Evolutionary conservation across 1,284 basidiomycete species (phyloP).

Genomic region (Crucibulum parvulum): DNA sequence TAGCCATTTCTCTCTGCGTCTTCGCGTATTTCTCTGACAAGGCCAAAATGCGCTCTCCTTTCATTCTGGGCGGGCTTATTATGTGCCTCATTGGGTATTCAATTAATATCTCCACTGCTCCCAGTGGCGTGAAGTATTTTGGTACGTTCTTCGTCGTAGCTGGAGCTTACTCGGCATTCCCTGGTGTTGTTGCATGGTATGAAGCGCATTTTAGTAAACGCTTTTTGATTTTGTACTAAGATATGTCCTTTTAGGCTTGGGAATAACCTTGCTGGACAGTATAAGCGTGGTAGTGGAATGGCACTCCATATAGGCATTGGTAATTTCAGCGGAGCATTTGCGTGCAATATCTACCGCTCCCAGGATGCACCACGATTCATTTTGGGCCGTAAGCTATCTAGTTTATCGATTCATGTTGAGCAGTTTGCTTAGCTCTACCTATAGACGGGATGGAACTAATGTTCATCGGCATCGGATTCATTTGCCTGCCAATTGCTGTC

Average conservation of each 20-base stretch:
- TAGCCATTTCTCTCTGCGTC: conserved; percentile 57
- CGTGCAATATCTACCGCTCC: conserved; percentile 65
- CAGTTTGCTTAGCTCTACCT: neutral
- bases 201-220: conserved; percentile 11
- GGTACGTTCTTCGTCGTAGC: conserved; percentile 69
- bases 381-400: conserved; percentile 57
- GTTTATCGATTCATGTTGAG: neutral
- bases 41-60: conserved; percentile 60
- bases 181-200: conserved; percentile 72
- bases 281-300: conserved; percentile 71
- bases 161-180: conserved; percentile 67
- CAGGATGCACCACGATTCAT: conserved; percentile 66
- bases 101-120: conserved; percentile 65
- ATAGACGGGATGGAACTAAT: conserved; percentile 71
- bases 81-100: conserved; percentile 65
- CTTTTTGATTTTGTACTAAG: neutral
- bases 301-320: conserved; percentile 69
- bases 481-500: conserved; percentile 55
- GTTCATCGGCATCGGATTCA: conserved; percentile 70
- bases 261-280: conserved; percentile 68
- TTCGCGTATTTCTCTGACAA: conserved; percentile 69
- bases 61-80: conserved; percentile 60
- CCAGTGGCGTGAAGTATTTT: conserved; percentile 67
- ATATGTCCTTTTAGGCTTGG: conserved; percentile 46
- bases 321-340: conserved; percentile 62